phyloP scores from a whole-genome alignment of 495 filamentous ascomycete species.

The Annulohypoxylon nitens region DNA sequence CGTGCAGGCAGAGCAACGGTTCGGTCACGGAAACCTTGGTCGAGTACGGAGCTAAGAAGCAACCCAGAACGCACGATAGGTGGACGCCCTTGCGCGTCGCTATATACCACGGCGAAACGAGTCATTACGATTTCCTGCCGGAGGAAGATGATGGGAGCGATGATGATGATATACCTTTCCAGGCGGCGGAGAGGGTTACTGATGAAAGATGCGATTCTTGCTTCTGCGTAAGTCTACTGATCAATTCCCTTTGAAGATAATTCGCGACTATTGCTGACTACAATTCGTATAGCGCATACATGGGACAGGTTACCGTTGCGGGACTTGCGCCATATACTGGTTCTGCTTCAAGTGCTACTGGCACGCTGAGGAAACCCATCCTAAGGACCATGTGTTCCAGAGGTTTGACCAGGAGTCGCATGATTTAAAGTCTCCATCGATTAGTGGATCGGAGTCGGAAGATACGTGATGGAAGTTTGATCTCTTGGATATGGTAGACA shows the following conservation, averaged over 20 bases:
- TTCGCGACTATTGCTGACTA: neutral
- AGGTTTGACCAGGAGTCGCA: conserved; percentile 18
- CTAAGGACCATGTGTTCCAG: conserved; percentile 22
- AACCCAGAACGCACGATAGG: conserved; percentile 26
- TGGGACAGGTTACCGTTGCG: conserved; percentile 19
- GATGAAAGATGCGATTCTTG: conserved; percentile 19
- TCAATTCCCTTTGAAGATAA: no score
- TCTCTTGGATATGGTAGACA: neutral
- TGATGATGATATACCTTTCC: conserved; percentile 20
- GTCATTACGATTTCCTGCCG: conserved; percentile 10
- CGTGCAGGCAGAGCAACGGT: conserved; percentile 22
- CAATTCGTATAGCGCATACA: neutral
- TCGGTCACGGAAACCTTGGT: conserved; percentile 31
- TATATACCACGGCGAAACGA: conserved; percentile 11
- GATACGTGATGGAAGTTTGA: neutral
- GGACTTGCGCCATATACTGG: conserved; percentile 20
- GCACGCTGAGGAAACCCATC: conserved; percentile 18
- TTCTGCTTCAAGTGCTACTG: conserved; percentile 32
- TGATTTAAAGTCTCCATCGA: neutral
- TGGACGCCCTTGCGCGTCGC: conserved; percentile 35
- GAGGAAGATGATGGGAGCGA: conserved; percentile 13
- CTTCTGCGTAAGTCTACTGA: conserved; percentile 19
- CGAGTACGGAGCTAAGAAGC: conserved; percentile 30
- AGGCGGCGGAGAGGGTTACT: conserved; percentile 18
- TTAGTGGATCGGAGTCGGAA: neutral